Conservation (phyloP, 2,329 filamentous ascomycete species). For the Pezicula radicicola region DNA sequence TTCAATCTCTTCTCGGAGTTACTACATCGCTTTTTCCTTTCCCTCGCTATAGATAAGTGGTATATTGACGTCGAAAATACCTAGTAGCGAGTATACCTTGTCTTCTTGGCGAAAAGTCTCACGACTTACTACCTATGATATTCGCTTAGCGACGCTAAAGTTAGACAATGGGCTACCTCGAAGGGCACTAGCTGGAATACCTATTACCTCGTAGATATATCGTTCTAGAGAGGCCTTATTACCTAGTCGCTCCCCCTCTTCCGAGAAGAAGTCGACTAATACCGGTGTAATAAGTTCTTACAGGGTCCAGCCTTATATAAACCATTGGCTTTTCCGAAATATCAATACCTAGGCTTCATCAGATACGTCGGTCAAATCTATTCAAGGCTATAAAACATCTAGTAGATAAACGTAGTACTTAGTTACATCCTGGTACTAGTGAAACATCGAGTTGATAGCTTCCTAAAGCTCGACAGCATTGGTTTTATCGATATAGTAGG, state of each 20-base stretch:
- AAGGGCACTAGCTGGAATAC: too few relatives aligned
- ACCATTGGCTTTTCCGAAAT: constrained; percentile 8
- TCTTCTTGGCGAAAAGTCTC: constrained; percentile 35
- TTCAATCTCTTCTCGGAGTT: constrained; percentile 32
- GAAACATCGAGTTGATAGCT: too few relatives aligned
- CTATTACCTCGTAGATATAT: too few relatives aligned
- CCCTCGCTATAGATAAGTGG: too few relatives aligned
- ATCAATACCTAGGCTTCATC: constrained; percentile 3
- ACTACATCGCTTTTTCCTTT: constrained; percentile 22
- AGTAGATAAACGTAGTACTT: too few relatives aligned
- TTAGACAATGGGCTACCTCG: constrained; percentile 6
- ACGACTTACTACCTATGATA: constrained; percentile 37
- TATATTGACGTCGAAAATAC: constrained; percentile 39
- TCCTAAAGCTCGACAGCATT: constrained; percentile 5
- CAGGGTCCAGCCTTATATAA: constrained; percentile 2
- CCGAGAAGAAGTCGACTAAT: constrained; percentile 10
- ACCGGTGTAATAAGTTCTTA: constrained; percentile 14
- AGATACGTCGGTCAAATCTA: not conserved
- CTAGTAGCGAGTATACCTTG: constrained; percentile 41
- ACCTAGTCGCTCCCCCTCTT: too few relatives aligned
- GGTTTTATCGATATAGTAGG: constrained; percentile 10
- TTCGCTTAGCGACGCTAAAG: constrained; percentile 13
- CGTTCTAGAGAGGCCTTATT: too few relatives aligned
- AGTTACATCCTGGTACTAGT: too few relatives aligned
- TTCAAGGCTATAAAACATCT: too few relatives aligned